These are phyloP conservation scores for Colletotrichum viniferum DNA, from an alignment of 2,329 filamentous ascomycete genomes.

Conservation along the genomic window DNA sequence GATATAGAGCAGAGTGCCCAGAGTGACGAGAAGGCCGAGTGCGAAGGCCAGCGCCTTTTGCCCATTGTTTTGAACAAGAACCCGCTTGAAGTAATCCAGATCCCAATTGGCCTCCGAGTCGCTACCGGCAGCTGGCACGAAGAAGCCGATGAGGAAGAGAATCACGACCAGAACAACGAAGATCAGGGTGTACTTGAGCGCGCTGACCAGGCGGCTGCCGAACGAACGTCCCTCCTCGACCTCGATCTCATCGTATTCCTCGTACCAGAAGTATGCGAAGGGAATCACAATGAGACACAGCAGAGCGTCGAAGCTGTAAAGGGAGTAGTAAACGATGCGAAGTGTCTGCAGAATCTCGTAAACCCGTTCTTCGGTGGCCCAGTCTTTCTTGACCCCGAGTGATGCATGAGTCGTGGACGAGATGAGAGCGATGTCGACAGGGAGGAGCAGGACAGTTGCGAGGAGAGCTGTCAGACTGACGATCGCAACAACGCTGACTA, in stretches of 20 bases:
- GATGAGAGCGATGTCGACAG: conserved; percentile 93
- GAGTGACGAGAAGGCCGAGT: conserved; percentile 83
- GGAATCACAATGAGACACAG: conserved; percentile 90
- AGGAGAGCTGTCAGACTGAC: conserved; percentile 86
- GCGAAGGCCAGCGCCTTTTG: conserved; percentile 92
- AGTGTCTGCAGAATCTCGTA: conserved; percentile 79
- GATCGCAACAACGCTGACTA: conserved; percentile 84
- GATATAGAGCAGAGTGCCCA: conserved; percentile 85
- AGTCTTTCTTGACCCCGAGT: conserved; percentile 86
- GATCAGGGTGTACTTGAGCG: conserved; percentile 86
- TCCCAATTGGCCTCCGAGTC: conserved; percentile 72
- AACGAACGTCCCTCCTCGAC: conserved; percentile 78
- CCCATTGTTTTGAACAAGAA: conserved; percentile 85
- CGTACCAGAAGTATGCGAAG: conserved; percentile 98
- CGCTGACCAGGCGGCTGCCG: conserved; percentile 76
- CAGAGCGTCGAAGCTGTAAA: conserved; percentile 90
- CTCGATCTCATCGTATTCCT: conserved; percentile 94
- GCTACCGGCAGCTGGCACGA: conserved; percentile 80
- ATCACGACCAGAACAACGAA: conserved; percentile 82
- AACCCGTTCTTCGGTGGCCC: conserved; percentile 85
- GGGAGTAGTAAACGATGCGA: conserved; percentile 87
- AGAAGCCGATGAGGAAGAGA: conserved; percentile 91
- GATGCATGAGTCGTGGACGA: conserved; percentile 82
- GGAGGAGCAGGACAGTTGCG: conserved; percentile 89
- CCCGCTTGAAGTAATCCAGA: conserved; percentile 87